Evolutionary conservation across 257 asterid species (phyloP).

Genomic region (Solanum corneliomulleri): DNA sequence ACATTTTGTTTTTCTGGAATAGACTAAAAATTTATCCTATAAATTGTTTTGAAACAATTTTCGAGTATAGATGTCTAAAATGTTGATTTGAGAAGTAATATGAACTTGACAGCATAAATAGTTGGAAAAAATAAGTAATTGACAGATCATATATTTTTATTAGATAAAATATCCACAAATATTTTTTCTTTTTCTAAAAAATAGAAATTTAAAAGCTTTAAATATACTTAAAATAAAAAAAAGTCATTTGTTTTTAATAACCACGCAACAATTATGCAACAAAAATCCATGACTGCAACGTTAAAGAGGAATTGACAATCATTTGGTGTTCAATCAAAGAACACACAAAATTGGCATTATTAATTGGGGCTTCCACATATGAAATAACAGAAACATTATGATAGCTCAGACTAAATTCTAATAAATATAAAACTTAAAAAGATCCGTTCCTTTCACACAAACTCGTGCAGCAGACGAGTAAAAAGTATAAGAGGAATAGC

Average conservation of each 20-base stretch:
- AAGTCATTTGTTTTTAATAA: too few species aligned
- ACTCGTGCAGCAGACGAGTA: not conserved
- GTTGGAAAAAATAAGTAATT: not conserved
- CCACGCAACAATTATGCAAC: too few species aligned
- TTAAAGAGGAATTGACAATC: not conserved
- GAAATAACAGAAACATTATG: not conserved
- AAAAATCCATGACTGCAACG: not conserved
- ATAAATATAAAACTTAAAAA: not conserved
- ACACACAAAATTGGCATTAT: not conserved
- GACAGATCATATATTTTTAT: not conserved
- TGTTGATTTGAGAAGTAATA: not conserved
- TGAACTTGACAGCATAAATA: not conserved
- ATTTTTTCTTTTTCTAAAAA: too few species aligned
- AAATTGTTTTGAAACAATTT: not conserved
- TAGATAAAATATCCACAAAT: not conserved
- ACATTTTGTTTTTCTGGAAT: not conserved
- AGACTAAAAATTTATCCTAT: too few species aligned
- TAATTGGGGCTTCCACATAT: not conserved
- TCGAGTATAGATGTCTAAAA: not conserved
- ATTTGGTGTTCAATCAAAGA: not conserved
- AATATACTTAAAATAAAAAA: too few species aligned
- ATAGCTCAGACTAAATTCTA: not conserved
- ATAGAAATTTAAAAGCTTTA: not conserved
- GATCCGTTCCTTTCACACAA: not conserved
- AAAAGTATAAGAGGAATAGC: not conserved